Base-by-base conservation (phyloP, 768 basidiomycete genomes). In the Lentinula edodes region DNA sequence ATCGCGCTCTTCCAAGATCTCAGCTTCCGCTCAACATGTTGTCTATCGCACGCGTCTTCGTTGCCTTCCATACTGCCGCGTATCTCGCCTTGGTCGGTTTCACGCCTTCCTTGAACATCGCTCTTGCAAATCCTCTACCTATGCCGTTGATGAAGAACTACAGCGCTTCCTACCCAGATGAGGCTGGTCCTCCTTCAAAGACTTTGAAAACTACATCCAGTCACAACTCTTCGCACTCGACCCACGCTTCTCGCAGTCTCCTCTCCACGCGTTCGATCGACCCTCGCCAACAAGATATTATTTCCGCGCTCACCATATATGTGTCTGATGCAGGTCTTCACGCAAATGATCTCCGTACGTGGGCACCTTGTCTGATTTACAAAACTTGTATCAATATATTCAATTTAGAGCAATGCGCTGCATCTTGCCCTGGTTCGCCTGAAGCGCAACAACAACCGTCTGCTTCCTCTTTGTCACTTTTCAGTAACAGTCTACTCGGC, bases 1-100 rank as follows among this genome's bases (percentile, higher is more conserved):
- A 58, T 61, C 53, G 58, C 66, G 63, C 64, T 64, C 62, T 58
- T 63, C 66, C 56, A 57, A 52, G 62, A 36, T 20, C 20, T 6
- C 45, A 5, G 43, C 43, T 51, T 38, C 50, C 62, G 54, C 50
- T 63, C 46, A 46, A 62, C 58, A 74, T 71, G 73, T 67, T 73
- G 63, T 74, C 72, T 20, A 59, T 76, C 67, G 68, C 70, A 67
- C 77, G 74, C 64, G 70, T 74, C 63, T 61, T 80, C 67, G 75
- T 52, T 4, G 36, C 74, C 60, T 66, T 80, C 53, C 73, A 79
- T 66, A 73, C 76, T 52, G 66, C 76, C 62, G 72, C 69, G 61
- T 71, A 83, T 64, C 68, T 74, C 52, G 68, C 74, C 50, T 67
- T 77, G 60, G 64, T 74, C 63, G 71, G 74, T 64, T 52, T 75